Percentiles rank a stretch among this genome's conserved stretches.
Conservation (phyloP, 306 rosid genomes). For the Begonia peltatifolia region DNA sequence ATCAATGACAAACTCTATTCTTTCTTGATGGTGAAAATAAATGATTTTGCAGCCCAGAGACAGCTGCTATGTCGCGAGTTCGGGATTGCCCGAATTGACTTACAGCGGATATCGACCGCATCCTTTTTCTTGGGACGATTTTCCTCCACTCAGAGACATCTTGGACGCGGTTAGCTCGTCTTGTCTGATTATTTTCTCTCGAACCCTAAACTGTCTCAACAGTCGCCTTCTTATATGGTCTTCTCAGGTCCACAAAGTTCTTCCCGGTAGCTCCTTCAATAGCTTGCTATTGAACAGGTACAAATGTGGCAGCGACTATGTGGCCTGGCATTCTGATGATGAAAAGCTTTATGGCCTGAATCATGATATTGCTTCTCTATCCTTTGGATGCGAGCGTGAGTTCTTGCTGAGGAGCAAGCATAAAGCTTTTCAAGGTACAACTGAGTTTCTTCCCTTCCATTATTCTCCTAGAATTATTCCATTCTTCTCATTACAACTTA, state of each 20-base stretch:
- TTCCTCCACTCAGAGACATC: slow-evolving; percentile 56
- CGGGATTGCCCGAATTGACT: slow-evolving; percentile 54
- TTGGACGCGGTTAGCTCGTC: slow-evolving; percentile 49
- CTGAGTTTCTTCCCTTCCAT: background rate
- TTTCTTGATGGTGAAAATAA: background rate
- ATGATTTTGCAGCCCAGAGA: slow-evolving; percentile 67
- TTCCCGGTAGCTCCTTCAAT: slow-evolving; percentile 83
- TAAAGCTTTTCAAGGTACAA: slow-evolving; percentile 32
- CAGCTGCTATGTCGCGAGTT: slow-evolving; percentile 74
- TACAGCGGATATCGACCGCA: slow-evolving; percentile 81
- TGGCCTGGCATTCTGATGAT: slow-evolving; percentile 95
- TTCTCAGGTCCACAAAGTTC: slow-evolving; percentile 68
- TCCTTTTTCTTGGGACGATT: slow-evolving; percentile 79
- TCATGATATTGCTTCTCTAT: slow-evolving; percentile 78
- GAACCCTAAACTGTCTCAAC: no score
- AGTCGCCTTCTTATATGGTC: background rate
- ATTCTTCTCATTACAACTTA: background rate
- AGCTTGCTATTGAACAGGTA: slow-evolving; percentile 85
- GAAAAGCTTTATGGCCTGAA: slow-evolving; percentile 75
- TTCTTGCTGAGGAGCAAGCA: slow-evolving; percentile 59
- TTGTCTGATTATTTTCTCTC: slow-evolving; percentile 4
- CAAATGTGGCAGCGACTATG: slow-evolving; percentile 69
- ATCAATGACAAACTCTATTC: background rate
- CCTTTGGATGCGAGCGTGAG: slow-evolving; percentile 85
- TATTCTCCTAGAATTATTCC: background rate